Conservation (phyloP, 306 rosid species). For the Vigna hirtella region DNA sequence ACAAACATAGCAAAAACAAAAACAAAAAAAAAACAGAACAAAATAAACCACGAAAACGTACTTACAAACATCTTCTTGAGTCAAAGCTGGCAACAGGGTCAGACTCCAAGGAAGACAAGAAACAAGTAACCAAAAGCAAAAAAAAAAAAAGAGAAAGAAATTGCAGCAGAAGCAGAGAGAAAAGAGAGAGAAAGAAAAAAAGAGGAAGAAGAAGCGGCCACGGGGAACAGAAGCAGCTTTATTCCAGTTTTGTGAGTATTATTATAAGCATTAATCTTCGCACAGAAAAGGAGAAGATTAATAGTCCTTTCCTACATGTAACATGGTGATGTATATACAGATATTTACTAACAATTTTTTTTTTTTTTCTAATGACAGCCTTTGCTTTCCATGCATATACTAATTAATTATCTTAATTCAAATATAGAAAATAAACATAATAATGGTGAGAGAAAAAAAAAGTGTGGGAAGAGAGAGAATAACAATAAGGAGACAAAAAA, state of each 20-base stretch:
- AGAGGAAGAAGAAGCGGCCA: constrained; percentile 45
- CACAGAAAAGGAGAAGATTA: constrained; percentile 45
- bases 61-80: constrained; percentile 97
- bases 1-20: constrained; percentile 8
- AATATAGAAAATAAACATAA: background rate
- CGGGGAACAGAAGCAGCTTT: constrained; percentile 50
- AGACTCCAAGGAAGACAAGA: constrained; percentile 57
- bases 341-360: constrained; percentile 43
- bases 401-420: background rate
- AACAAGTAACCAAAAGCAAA: constrained; percentile 18
- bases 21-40: constrained; percentile 38
- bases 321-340: constrained; percentile 32
- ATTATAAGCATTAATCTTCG: constrained; percentile 65
- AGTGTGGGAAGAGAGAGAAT: constrained; percentile 25
- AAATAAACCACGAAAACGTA: constrained; percentile 72
- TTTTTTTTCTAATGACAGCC: constrained; percentile 60
- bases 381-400: constrained; percentile 42
- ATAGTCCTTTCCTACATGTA: constrained; percentile 38
- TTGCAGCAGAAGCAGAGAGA: constrained; percentile 40
- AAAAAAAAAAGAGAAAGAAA: background rate
- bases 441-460: background rate
- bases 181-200: constrained; percentile 26
- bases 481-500: background rate
- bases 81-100: constrained; percentile 62
- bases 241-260: constrained; percentile 47